Percentiles rank a stretch among this genome's conserved stretches.
phyloP scores from a whole-genome alignment of 306 rosid species.

The Glycyrrhiza uralensis region DNA sequence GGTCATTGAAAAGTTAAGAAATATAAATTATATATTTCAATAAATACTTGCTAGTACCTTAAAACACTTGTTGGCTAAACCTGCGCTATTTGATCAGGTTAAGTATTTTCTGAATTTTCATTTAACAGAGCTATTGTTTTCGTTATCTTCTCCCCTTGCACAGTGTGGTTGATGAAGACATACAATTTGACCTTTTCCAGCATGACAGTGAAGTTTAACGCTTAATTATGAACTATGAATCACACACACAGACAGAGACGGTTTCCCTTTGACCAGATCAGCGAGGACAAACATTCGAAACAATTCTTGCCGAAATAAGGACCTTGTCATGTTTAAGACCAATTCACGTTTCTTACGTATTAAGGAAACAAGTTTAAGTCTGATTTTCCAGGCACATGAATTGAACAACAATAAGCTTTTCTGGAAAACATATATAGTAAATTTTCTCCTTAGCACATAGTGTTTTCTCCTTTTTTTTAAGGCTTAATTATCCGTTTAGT shows the following conservation, averaged over 20 bases:
- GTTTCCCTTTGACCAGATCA: constrained; percentile 6
- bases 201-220: background rate
- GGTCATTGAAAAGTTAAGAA: no score
- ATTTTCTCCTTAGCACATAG: no score
- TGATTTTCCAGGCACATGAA: background rate
- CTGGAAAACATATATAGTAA: no score
- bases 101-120: background rate
- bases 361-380: background rate
- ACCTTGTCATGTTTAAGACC: background rate
- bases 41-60: no score
- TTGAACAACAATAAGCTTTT: no score
- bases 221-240: background rate
- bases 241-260: background rate
- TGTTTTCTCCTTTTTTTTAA: no score
- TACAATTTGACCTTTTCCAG: background rate
- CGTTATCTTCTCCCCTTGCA: background rate
- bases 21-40: no score
- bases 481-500: no score
- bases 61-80: background rate
- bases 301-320: background rate
- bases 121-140: background rate
- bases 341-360: constrained; percentile 11
- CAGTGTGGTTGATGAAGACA: no score
- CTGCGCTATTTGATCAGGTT: background rate
- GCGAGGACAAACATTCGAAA: background rate